Percentiles rank a stretch among this genome's conserved stretches.
phyloP scores from a whole-genome alignment of 257 asterid species.

The Solanum tarijense region DNA sequence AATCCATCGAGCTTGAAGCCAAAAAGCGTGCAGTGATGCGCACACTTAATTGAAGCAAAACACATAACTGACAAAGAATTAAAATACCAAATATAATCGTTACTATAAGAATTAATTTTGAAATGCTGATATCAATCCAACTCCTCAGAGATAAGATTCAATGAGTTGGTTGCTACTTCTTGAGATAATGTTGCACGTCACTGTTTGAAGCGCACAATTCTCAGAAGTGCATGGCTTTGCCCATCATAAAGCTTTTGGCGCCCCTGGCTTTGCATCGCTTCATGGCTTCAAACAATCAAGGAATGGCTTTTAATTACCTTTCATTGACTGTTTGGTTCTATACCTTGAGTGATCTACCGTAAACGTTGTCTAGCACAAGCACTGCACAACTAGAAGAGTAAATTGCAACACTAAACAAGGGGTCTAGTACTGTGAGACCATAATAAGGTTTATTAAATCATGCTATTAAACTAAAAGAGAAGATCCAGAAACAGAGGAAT shows the following conservation, averaged over 20 bases:
- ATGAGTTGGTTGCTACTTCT: background rate
- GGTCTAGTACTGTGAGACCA: background rate
- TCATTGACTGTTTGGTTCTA: background rate
- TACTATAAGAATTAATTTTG: background rate
- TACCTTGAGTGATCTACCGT: background rate
- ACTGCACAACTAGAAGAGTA: background rate
- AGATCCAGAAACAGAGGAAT: background rate
- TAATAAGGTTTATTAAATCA: background rate
- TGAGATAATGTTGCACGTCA: background rate
- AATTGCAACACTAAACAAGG: background rate
- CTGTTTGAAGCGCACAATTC: background rate
- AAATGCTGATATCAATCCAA: background rate
- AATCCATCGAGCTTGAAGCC: background rate
- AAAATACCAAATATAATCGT: background rate
- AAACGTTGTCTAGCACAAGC: background rate
- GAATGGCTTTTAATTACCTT: background rate
- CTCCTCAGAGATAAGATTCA: background rate
- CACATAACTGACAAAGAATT: background rate
- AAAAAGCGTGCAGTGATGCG: background rate
- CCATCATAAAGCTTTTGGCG: background rate
- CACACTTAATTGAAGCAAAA: background rate
- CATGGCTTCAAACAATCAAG: background rate
- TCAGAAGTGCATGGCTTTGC: background rate
- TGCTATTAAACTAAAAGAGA: background rate
- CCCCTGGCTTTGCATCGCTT: background rate